Base-by-base conservation (phyloP, 176 grass and related monocot species). In the Juncus effusus region DNA sequence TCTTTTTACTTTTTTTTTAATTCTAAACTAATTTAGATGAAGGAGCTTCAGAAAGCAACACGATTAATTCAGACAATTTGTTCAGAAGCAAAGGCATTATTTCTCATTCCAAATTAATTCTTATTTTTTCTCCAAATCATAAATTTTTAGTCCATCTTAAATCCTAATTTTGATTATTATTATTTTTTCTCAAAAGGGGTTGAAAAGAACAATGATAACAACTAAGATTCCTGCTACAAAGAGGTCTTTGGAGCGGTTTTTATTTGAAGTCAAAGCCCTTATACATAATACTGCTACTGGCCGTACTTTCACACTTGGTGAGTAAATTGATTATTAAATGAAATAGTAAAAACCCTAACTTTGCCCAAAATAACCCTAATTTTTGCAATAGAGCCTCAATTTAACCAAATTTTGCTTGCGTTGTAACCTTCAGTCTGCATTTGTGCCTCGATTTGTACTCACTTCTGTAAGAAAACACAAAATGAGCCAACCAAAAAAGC, bases 41-140 rank as follows among this genome's bases (percentile, higher is more conserved):
- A 67, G 78, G 59, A 65, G 19, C 82, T 96, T 67, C 87, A 91
- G 62, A 85, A 83, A 79, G 87, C 84, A 11, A 96, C 92, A 51
- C 87, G 84, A 83, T 76, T 60, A 74, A 88, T 96, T 67, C 92
- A 96, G 73, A 86, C 84, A 19, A 78, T 96, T 69, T 96, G 87
- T 85, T 76, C 87, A 11, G 82, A 88, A 70, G 92, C 92, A 14
- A 96, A 96, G 84, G 92, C 84, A 64, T 38, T 58, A 8, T 16
- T 7, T 3, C 36, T 69, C 13, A 64, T 80, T 45, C 15, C 19
- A 28, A 28, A 28, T 28, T 28, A 28, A 28, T 28, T 28, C 19
- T 28, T 28, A 28, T 28, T 28, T 28, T 28, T 28, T 28, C 44
- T 2, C 44, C 6, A 47, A 47, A 6, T 47, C 9, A 47, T 47